These are phyloP conservation scores for Candida loeiensis DNA, from an alignment of 805 yeast species.

Conservation along the genomic window DNA sequence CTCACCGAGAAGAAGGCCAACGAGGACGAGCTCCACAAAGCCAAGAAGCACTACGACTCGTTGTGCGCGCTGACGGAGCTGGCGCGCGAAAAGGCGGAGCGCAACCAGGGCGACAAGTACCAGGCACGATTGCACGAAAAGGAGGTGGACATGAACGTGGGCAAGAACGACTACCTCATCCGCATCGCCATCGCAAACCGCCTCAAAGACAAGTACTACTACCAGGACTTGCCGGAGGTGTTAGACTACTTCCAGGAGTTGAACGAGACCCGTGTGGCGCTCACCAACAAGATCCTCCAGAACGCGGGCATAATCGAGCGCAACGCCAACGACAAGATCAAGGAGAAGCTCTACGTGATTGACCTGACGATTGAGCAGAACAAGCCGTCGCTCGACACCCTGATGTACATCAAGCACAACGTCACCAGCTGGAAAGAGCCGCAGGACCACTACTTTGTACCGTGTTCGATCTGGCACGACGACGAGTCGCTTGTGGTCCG, in stretches of 20 bases:
- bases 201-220: constrained; percentile 85
- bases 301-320: constrained; percentile 61
- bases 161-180: constrained; percentile 81
- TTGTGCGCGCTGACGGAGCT: constrained; percentile 77
- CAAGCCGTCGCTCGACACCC: constrained; percentile 68
- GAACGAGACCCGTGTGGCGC: constrained; percentile 71
- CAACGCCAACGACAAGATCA: constrained; percentile 40
- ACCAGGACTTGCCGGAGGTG: constrained; percentile 89
- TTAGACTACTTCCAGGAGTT: constrained; percentile 81
- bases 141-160: constrained; percentile 77
- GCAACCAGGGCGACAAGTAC: constrained; percentile 46
- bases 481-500: constrained; percentile 71
- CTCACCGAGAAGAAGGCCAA: constrained; percentile 43
- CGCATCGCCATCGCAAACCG: constrained; percentile 83
- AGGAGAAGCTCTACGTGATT: constrained; percentile 49
- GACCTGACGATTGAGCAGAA: constrained; percentile 64
- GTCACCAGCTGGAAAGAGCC: constrained; percentile 77
- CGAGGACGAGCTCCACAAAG: constrained; percentile 56
- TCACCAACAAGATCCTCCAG: constrained; percentile 65
- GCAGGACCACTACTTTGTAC: constrained; percentile 75
- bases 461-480: constrained; percentile 95
- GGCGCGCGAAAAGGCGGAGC: constrained; percentile 72
- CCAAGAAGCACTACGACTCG: constrained; percentile 76
- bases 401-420: constrained; percentile 93
- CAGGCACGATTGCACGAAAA: constrained; percentile 55